Evolutionary conservation across 805 yeast genomes (phyloP).

Genomic region (Barnettozyma sucrosica): DNA sequence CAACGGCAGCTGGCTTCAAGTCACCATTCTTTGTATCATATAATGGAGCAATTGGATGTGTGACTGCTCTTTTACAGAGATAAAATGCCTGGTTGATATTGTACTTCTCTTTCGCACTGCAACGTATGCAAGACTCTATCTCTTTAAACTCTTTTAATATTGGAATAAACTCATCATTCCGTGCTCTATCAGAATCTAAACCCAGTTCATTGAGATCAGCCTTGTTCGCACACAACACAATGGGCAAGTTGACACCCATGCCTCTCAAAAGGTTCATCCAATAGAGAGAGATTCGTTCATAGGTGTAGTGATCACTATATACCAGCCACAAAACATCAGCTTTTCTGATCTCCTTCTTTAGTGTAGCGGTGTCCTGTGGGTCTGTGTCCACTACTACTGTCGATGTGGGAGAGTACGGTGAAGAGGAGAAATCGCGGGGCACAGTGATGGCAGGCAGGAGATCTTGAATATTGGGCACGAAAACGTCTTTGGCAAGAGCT

Average conservation of each 20-base stretch:
- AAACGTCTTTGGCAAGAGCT: constrained; percentile 74
- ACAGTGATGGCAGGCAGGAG: constrained; percentile 81
- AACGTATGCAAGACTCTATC: constrained; percentile 83
- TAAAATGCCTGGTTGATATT: constrained; percentile 91
- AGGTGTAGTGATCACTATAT: constrained; percentile 89
- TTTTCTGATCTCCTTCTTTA: constrained; percentile 69
- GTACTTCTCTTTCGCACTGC: constrained; percentile 77
- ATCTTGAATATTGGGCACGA: constrained; percentile 69
- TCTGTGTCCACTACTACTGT: constrained; percentile 80
- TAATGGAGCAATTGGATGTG: constrained; percentile 88
- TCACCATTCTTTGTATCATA: constrained; percentile 87
- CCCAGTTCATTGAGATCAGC: constrained; percentile 40
- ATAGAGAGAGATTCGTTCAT: constrained; percentile 82
- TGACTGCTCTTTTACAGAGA: constrained; percentile 87
- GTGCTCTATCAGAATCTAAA: constrained; percentile 39
- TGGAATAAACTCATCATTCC: constrained; percentile 80
- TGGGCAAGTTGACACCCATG: constrained; percentile 88
- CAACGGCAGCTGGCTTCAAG: constrained; percentile 68
- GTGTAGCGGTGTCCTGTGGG: constrained; percentile 50
- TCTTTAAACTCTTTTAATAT: constrained; percentile 87
- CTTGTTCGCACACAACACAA: constrained; percentile 86
- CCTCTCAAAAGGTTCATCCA: constrained; percentile 95
- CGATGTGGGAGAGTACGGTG: constrained; percentile 52
- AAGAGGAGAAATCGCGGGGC: constrained; percentile 62
- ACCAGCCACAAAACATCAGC: constrained; percentile 95